These are phyloP conservation scores for Phaseolus lunatus DNA, from an alignment of 306 rosid genomes.

Conservation along the genomic window DNA sequence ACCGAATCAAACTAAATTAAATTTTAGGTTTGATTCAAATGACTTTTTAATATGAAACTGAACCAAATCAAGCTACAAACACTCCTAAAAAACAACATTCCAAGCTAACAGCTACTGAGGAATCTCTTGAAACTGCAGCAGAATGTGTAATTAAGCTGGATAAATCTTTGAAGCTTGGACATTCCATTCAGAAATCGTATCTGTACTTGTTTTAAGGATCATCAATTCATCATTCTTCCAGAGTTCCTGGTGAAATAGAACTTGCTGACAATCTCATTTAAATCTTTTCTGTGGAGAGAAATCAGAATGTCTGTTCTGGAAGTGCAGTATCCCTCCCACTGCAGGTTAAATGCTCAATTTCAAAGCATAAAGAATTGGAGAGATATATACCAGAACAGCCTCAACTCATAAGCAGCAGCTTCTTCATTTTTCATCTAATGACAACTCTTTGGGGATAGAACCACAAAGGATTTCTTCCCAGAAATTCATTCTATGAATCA, in stretches of 20 bases:
- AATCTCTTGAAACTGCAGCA: constrained; percentile 14
- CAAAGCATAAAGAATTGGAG: constrained; percentile 18
- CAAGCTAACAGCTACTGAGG: not conserved
- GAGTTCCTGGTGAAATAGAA: constrained; percentile 24
- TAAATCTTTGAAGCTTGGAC: constrained; percentile 27
- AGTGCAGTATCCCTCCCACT: constrained; percentile 28
- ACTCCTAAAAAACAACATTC: not conserved
- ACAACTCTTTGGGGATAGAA: constrained; percentile 9
- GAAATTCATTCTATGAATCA: constrained; percentile 43
- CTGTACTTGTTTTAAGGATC: constrained; percentile 32
- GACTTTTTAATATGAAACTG: too few species aligned
- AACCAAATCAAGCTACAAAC: too few species aligned
- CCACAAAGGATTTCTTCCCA: constrained; percentile 8
- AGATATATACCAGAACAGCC: constrained; percentile 9
- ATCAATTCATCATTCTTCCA: not conserved
- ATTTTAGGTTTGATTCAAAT: too few species aligned
- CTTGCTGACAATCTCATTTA: constrained; percentile 6
- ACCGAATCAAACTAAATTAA: too few species aligned
- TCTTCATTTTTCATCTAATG: constrained; percentile 22
- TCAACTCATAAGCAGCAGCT: constrained; percentile 5
- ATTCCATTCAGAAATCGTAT: constrained; percentile 9
- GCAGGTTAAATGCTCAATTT: constrained; percentile 26
- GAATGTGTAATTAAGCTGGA: constrained; percentile 12
- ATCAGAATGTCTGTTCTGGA: constrained; percentile 31
- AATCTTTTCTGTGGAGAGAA: constrained; percentile 14